phyloP scores from a whole-genome alignment of 305 asterid genomes.

The Solanum hybrid region DNA sequence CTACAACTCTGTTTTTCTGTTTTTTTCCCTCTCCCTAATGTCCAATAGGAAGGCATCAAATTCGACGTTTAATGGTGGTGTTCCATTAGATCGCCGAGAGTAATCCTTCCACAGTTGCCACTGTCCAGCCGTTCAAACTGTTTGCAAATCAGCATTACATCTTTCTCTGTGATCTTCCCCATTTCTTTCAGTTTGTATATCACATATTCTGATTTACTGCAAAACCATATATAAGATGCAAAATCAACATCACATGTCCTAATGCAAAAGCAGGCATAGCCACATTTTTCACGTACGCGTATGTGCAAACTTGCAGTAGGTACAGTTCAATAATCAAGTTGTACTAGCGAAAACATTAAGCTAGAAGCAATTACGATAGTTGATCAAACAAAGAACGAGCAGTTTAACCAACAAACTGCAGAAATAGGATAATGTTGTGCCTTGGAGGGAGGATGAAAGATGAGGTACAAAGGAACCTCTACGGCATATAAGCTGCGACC shows the following conservation, averaged over 20 bases:
- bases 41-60: background rate
- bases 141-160: slow-evolving; percentile 51
- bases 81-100: slow-evolving; percentile 77
- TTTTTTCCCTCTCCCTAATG: background rate
- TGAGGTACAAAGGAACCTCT: background rate
- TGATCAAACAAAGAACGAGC: background rate
- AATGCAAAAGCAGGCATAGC: background rate
- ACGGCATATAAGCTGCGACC: background rate
- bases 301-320: background rate
- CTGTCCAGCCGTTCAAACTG: slow-evolving; percentile 75
- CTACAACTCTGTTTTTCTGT: background rate
- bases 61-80: slow-evolving; percentile 26
- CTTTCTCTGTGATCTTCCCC: slow-evolving; percentile 70
- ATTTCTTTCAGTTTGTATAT: slow-evolving; percentile 91
- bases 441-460: background rate
- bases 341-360: background rate
- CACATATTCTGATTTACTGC: slow-evolving; percentile 82
- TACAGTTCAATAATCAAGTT: background rate
- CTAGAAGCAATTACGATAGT: background rate
- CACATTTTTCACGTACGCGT: background rate
- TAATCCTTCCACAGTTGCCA: slow-evolving; percentile 79
- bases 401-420: background rate
- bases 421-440: background rate
- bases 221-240: slow-evolving; percentile 5
- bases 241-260: background rate